Conservation (phyloP, 208 protist species). For the Angomonas deanei region DNA sequence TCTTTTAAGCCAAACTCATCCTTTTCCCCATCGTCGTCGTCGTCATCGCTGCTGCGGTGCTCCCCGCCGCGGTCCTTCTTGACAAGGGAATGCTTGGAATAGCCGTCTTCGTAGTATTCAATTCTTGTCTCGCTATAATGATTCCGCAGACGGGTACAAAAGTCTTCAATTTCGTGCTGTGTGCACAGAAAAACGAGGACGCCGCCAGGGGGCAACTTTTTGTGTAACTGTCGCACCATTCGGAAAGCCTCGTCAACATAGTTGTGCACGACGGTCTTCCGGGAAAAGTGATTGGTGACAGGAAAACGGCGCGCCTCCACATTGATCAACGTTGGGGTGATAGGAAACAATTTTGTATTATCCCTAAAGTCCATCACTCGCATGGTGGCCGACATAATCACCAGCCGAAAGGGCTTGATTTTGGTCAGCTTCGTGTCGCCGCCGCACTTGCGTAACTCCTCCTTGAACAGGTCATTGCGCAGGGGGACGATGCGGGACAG, state of each 20-base stretch:
- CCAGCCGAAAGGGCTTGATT: slow-evolving; percentile 81
- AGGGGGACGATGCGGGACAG: slow-evolving; percentile 97
- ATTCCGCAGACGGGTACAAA: slow-evolving; percentile 80
- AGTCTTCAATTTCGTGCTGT: slow-evolving; percentile 92
- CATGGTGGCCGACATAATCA: slow-evolving; percentile 94
- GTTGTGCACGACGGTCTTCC: slow-evolving; percentile 88
- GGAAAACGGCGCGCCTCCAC: slow-evolving; percentile 95
- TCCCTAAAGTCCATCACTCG: slow-evolving; percentile 87
- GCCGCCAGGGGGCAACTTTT: slow-evolving; percentile 94
- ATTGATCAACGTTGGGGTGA: slow-evolving; percentile 91
- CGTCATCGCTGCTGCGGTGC: slow-evolving; percentile 16
- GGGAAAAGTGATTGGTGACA: slow-evolving; percentile 96
- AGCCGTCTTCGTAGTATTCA: slow-evolving; percentile 81
- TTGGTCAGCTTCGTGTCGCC: slow-evolving; percentile 42
- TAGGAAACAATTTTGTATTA: slow-evolving; percentile 96
- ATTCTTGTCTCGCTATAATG: slow-evolving; percentile 79
- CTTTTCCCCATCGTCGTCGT: slow-evolving; percentile 6
- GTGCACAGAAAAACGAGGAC: slow-evolving; percentile 98
- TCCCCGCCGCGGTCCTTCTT: slow-evolving; percentile 13
- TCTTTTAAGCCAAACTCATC: slow-evolving; percentile 34
- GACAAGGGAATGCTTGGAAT: slow-evolving; percentile 65
- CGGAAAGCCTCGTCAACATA: slow-evolving; percentile 94
- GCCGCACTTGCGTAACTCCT: slow-evolving; percentile 52
- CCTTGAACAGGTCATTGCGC: slow-evolving; percentile 82
- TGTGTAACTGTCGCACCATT: slow-evolving; percentile 97